phyloP scores from a whole-genome alignment of 2,329 filamentous ascomycete genomes.

The Diaporthe humulicola region DNA sequence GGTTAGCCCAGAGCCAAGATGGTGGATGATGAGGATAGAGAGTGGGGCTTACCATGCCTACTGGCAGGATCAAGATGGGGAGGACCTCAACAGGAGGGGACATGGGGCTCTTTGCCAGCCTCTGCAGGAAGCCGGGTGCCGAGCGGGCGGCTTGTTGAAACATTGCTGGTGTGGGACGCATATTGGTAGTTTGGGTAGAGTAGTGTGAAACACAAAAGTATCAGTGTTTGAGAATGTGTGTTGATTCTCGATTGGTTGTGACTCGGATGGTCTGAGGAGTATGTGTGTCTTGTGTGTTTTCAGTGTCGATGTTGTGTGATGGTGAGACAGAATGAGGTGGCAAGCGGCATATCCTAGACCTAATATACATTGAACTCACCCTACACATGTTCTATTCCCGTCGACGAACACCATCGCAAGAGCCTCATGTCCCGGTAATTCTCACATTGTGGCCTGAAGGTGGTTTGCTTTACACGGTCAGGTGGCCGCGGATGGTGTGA shows the following conservation, averaged over 20 bases:
- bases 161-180: conserved; percentile 39
- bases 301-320: conserved; percentile 24
- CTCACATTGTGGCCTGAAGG: conserved; percentile 31
- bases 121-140: conserved; percentile 30
- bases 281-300: conserved; percentile 18
- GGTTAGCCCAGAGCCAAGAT: background rate
- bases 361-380: conserved; percentile 28
- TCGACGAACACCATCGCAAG: background rate
- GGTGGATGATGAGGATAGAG: background rate
- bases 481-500: conserved; percentile 33
- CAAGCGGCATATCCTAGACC: conserved; percentile 21
- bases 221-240: background rate
- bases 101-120: conserved; percentile 37
- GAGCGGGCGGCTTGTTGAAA: conserved; percentile 33
- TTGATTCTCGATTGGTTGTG: background rate
- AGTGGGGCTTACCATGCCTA: conserved; percentile 35
- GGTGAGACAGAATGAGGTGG: conserved; percentile 21
- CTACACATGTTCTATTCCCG: background rate
- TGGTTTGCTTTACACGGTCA: conserved; percentile 30
- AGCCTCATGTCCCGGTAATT: conserved; percentile 1
- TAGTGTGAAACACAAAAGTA: background rate
- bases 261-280: conserved; percentile 1
- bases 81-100: conserved; percentile 37
- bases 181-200: background rate
- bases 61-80: conserved; percentile 36